Conservation (phyloP, 139 green algal genomes). For the Dunaliella primolecta region DNA sequence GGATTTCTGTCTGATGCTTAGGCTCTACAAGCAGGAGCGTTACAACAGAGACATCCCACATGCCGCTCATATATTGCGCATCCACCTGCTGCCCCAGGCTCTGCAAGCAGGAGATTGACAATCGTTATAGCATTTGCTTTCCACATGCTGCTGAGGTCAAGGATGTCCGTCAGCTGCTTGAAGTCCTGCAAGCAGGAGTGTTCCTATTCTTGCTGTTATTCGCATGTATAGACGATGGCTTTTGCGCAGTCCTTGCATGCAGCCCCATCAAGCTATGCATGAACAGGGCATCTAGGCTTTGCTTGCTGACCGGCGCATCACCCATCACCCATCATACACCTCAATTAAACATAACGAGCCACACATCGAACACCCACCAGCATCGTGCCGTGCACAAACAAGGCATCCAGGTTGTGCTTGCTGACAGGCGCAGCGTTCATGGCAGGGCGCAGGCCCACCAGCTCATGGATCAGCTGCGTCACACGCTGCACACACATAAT, state of each 20-base stretch:
- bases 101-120: no score
- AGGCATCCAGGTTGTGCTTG: slow-evolving; percentile 16
- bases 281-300: not conserved
- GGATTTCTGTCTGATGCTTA: not conserved
- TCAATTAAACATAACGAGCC: not conserved
- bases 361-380: not conserved
- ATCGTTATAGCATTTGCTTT: no score
- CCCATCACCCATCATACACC: no score
- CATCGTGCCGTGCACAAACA: slow-evolving; percentile 17
- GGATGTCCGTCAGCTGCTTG: not conserved
- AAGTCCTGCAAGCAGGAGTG: no score
- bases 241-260: not conserved
- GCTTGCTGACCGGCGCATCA: no score
- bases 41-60: no score
- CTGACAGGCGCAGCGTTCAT: not conserved
- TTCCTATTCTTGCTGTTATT: no score
- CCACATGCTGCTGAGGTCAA: no score
- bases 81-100: not conserved
- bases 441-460: slow-evolving; percentile 7
- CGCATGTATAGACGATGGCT: no score
- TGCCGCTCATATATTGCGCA: no score
- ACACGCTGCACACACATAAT: slow-evolving; percentile 8
- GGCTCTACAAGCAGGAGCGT: no score
- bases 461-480: slow-evolving; percentile 11
- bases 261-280: not conserved